These are phyloP conservation scores for Nepenthes alata DNA, from an alignment of 179 eudicot genomes.

Conservation along the genomic window DNA sequence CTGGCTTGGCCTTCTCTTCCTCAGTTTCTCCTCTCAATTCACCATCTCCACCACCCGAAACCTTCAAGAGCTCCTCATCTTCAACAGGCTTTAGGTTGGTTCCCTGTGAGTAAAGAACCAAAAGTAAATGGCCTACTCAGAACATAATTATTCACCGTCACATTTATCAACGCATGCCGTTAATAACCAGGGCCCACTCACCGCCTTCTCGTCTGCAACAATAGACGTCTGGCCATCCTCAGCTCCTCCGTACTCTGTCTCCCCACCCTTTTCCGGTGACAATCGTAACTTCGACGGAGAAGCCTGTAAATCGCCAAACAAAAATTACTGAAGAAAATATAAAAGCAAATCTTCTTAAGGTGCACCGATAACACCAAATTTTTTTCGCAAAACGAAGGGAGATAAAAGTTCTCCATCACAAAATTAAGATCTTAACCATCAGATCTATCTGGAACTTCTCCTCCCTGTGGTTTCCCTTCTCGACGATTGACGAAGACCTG, in stretches of 20 bases:
- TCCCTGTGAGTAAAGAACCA: not conserved
- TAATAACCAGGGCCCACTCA: conserved; percentile 10
- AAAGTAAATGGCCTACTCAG: conserved; percentile 20
- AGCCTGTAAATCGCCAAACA: conserved; percentile 32
- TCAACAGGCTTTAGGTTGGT: not conserved
- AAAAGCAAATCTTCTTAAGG: not conserved
- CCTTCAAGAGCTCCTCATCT: conserved; percentile 13
- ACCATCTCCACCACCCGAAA: conserved; percentile 8
- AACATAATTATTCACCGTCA: not conserved
- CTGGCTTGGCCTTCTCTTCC: conserved; percentile 11
- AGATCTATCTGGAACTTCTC: conserved; percentile 87
- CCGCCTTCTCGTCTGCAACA: conserved; percentile 29
- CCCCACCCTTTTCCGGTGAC: conserved; percentile 62
- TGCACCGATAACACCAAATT: no score
- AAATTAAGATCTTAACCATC: conserved; percentile 46
- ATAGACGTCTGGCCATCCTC: conserved; percentile 29
- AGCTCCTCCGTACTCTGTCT: conserved; percentile 15
- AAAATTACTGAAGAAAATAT: not conserved
- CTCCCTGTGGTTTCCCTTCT: conserved; percentile 39
- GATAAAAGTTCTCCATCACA: not conserved
- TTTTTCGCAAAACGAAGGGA: not conserved
- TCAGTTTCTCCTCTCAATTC: conserved; percentile 8
- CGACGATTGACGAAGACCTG: conserved; percentile 24
- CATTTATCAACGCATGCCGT: not conserved
- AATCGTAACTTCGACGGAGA: conserved; percentile 37